Evolutionary conservation across 108 stramenopile species (phyloP), one percentile per base, ranked within the genome.

Genomic region (Parmales sp.): DNA sequence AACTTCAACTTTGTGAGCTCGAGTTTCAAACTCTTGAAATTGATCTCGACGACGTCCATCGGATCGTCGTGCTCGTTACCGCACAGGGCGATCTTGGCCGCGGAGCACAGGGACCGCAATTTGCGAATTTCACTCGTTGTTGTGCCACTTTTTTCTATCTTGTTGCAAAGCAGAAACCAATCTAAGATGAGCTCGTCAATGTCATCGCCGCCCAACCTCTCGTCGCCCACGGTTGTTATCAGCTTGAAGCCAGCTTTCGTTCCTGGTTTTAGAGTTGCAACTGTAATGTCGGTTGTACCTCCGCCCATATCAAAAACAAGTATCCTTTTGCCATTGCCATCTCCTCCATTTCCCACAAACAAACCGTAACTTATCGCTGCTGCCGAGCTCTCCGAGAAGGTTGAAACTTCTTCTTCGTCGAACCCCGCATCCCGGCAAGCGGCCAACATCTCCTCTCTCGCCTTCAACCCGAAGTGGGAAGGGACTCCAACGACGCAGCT

Each of bases 281-380:
- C 82, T 0, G 86, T 88, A 1, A 88, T 84, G 82, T 91, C 90
- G 2, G 90, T 88, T 2, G 90, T 91, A 0, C 90, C 90, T 37
- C 88, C 90, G 36, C 90, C 90, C 86, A 88, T 88, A 60, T 91
- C 90, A 64, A 91, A 86, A 1, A 91, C 90, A 65, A 91, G 69
- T 48, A 91, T 83, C 25, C 64, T 79, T 28, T 80, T 80, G 26
- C 48, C 65, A 16, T 28, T 38, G 0, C 69, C 37, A 2, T 38
- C 46, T 0, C 37, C 49, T 65, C 45, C 50, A 9, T 74, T 51
- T 37, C 39, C 38, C 18, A 82, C 78, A 34, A 86, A 83, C 38
- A 91, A 65, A 45, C 90, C 90, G 74, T 91, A 91, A 8, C 87
- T 81, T 74, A 91, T 82, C 20, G 86, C 86, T 2, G 90, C 90